These are phyloP conservation scores for Dactylellina cionopaga DNA, from an alignment of 2,329 filamentous ascomycete species.

Conservation along the genomic window DNA sequence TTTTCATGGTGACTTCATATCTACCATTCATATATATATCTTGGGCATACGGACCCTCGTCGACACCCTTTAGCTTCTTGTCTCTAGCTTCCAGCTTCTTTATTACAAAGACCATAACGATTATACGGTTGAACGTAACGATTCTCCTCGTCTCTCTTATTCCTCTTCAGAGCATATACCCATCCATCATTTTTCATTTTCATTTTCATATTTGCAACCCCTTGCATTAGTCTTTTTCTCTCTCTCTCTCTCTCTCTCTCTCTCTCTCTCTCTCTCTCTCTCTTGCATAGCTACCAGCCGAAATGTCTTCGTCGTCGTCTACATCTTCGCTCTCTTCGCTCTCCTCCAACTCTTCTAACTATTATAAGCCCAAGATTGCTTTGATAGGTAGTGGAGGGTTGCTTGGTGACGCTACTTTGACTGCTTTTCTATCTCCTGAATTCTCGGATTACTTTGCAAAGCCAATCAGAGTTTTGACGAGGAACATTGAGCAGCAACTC, in stretches of 20 bases:
- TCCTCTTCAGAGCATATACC: background rate
- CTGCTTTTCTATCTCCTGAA: slow-evolving; percentile 37
- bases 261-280: background rate
- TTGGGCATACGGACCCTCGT: slow-evolving; percentile 36
- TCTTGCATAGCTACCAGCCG: slow-evolving; percentile 10
- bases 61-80: slow-evolving; percentile 11
- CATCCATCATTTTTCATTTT: slow-evolving; percentile 10
- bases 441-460: slow-evolving; percentile 47
- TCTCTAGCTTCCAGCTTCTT: slow-evolving; percentile 14
- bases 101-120: slow-evolving; percentile 24
- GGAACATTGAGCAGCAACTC: slow-evolving; percentile 24
- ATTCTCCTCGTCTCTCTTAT: background rate
- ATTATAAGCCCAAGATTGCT: slow-evolving; percentile 44
- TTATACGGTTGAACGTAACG: slow-evolving; percentile 21
- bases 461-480: slow-evolving; percentile 45
- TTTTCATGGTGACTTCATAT: slow-evolving; percentile 5
- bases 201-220: background rate
- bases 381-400: slow-evolving; percentile 47
- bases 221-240: too few relatives aligned
- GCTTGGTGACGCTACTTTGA: slow-evolving; percentile 48
- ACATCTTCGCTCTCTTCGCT: slow-evolving; percentile 45
- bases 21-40: slow-evolving; percentile 23
- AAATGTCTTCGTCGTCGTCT: slow-evolving; percentile 47
- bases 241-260: background rate
- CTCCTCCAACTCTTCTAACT: slow-evolving; percentile 41